Evolutionary conservation across 257 asterid species (phyloP).

Genomic region (Avicennia marina): DNA sequence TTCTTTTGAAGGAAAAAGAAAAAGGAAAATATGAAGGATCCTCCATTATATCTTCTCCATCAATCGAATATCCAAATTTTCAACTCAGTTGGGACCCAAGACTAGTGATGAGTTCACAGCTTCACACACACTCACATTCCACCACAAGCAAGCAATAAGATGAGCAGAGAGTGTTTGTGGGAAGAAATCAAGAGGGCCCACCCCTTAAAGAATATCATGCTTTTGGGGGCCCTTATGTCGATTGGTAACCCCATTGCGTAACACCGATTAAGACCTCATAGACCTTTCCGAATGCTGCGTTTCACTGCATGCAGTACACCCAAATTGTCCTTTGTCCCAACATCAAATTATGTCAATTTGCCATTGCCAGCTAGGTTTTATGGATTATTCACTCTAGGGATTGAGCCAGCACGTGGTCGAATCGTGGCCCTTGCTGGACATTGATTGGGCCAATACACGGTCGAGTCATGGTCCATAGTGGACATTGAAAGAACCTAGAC

Average conservation of each 20-base stretch:
- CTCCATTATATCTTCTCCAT: no score
- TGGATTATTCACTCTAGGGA: no score
- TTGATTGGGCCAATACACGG: constrained; percentile 32
- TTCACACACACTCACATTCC: no score
- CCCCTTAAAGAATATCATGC: constrained; percentile 13
- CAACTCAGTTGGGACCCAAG: no score
- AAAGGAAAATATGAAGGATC: no score
- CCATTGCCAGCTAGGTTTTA: no score
- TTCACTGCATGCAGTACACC: constrained; percentile 17
- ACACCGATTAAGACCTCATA: constrained; percentile 36
- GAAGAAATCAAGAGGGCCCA: constrained; percentile 25
- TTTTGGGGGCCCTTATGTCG: constrained; percentile 49
- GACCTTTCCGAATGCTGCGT: constrained; percentile 23
- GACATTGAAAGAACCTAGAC: not conserved
- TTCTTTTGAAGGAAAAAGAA: no score
- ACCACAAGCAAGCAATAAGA: no score
- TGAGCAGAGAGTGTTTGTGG: no score
- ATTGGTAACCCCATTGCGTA: constrained; percentile 42
- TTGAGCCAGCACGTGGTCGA: constrained; percentile 24
- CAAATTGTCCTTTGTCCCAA: constrained; percentile 10
- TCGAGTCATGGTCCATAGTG: not conserved
- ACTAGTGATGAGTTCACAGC: no score
- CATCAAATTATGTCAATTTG: constrained; percentile 12
- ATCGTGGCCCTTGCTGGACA: constrained; percentile 27
- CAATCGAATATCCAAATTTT: no score